Conservation (phyloP, 1,284 basidiomycete species). For the Tylopilus sp. region DNA sequence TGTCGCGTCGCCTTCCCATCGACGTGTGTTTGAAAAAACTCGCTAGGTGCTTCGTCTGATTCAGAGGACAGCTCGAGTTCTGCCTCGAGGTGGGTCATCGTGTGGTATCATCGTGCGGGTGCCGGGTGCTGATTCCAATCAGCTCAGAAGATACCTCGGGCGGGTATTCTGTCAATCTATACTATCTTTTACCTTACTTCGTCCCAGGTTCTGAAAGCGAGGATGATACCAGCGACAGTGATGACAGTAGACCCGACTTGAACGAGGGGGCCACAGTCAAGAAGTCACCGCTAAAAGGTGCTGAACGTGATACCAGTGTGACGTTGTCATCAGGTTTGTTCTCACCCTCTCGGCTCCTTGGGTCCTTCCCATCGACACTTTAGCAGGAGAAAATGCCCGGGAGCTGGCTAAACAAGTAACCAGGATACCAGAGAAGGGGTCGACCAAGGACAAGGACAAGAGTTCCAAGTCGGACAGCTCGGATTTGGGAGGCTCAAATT, state of each 20-base stretch:
- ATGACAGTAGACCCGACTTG: constrained; percentile 8
- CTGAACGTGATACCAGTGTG: constrained; percentile 30
- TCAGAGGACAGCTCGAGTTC: constrained; percentile 31
- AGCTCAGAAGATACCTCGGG: constrained; percentile 35
- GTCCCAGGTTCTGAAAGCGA: constrained; percentile 20
- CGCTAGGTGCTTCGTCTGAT: constrained; percentile 31
- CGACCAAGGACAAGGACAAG: constrained; percentile 16
- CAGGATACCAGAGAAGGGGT: constrained; percentile 1
- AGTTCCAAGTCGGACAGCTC: constrained; percentile 29
- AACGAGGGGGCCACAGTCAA: constrained; percentile 1
- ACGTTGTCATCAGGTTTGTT: constrained; percentile 34
- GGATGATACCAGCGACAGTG: constrained; percentile 11
- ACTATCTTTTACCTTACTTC: not conserved
- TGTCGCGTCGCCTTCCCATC: not conserved
- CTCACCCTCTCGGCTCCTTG: not conserved
- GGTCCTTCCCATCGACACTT: constrained; percentile 7
- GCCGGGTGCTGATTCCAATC: constrained; percentile 3
- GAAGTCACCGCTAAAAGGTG: constrained; percentile 9
- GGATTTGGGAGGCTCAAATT: constrained; percentile 10
- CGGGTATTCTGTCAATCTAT: not conserved
- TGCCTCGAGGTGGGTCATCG: constrained; percentile 15
- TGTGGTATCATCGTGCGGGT: constrained; percentile 23
- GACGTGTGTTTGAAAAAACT: not conserved
- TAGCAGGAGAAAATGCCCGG: constrained; percentile 7
- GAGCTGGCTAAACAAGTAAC: not conserved